Percentiles rank a stretch among this genome's conserved stretches.
Conservation (phyloP, 1,139 yeast species). For the Nakaseomyces glabratus region DNA sequence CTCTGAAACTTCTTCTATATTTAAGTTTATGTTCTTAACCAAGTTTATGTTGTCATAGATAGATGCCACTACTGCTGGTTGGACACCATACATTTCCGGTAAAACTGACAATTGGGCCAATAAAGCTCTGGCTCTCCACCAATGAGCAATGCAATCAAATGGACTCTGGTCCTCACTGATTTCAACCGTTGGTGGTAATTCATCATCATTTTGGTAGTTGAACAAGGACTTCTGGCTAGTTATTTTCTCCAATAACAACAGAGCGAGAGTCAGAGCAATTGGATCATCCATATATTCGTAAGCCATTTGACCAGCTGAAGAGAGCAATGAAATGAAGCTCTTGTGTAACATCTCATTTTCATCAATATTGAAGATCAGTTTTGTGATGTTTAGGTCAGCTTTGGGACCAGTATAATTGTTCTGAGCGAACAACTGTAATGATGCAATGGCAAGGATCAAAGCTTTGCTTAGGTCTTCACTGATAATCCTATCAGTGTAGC, state of each 20-base stretch:
- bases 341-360: slow-evolving; percentile 6
- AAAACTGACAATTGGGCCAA: slow-evolving; percentile 54
- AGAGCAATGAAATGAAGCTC: slow-evolving; percentile 36
- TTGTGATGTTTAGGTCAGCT: slow-evolving; percentile 34
- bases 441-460: slow-evolving; percentile 41
- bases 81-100: slow-evolving; percentile 46
- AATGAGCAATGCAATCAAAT: slow-evolving; percentile 41
- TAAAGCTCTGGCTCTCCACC: slow-evolving; percentile 70
- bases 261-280: slow-evolving; percentile 40
- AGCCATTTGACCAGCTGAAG: slow-evolving; percentile 44
- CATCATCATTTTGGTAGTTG: slow-evolving; percentile 21
- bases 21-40: slow-evolving; percentile 25
- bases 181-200: slow-evolving; percentile 23
- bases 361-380: slow-evolving; percentile 19
- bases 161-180: slow-evolving; percentile 10
- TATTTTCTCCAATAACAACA: slow-evolving; percentile 44
- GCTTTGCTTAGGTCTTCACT: slow-evolving; percentile 9
- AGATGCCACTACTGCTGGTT: slow-evolving; percentile 31
- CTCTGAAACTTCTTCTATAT: slow-evolving; percentile 17
- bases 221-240: slow-evolving; percentile 31
- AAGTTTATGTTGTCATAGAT: slow-evolving; percentile 25
- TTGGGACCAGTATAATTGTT: slow-evolving; percentile 81
- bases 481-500: slow-evolving; percentile 3
- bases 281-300: slow-evolving; percentile 55
- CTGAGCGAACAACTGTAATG: slow-evolving; percentile 64